These are phyloP conservation scores for Pichia nanzhaoensis DNA, from an alignment of 805 yeast species.

Conservation along the genomic window DNA sequence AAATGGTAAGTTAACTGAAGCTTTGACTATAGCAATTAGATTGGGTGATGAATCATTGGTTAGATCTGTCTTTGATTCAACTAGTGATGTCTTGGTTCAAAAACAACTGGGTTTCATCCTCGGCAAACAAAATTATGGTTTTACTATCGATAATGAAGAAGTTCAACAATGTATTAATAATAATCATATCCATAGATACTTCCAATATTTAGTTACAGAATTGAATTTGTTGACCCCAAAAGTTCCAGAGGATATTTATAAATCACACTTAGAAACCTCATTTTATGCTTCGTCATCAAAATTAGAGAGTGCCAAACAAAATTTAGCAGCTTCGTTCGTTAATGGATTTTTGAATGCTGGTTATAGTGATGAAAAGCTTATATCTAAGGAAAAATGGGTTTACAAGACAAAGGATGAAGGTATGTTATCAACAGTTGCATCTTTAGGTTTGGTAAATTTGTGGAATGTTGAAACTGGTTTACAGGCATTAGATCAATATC, in stretches of 20 bases:
- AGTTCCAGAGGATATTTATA: conserved; percentile 91
- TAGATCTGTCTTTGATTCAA: conserved; percentile 72
- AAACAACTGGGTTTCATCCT: conserved; percentile 88
- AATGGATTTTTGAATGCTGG: conserved; percentile 90
- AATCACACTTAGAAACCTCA: conserved; percentile 76
- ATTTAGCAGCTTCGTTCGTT: conserved; percentile 90
- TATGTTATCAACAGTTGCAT: conserved; percentile 86
- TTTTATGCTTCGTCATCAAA: conserved; percentile 46
- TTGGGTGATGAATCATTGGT: conserved; percentile 77
- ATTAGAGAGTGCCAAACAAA: conserved; percentile 90
- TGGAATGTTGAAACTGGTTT: conserved; percentile 91
- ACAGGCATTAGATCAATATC: conserved; percentile 80
- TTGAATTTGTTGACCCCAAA: conserved; percentile 84
- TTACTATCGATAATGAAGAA: conserved; percentile 58
- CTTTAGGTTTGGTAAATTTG: conserved; percentile 80
- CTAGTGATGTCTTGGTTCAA: conserved; percentile 65
- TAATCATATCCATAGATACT: conserved; percentile 70
- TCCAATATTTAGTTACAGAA: conserved; percentile 74
- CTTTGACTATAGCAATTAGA: conserved; percentile 81
- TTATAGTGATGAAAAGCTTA: conserved; percentile 76
- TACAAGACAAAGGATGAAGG: conserved; percentile 89
- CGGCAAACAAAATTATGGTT: conserved; percentile 79
- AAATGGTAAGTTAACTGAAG: conserved; percentile 79
- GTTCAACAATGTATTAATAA: conserved; percentile 85
- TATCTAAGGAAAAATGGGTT: conserved; percentile 73